Evolutionary conservation across 768 basidiomycete genomes (phyloP).

Genomic region (Mycena albidolilacea): DNA sequence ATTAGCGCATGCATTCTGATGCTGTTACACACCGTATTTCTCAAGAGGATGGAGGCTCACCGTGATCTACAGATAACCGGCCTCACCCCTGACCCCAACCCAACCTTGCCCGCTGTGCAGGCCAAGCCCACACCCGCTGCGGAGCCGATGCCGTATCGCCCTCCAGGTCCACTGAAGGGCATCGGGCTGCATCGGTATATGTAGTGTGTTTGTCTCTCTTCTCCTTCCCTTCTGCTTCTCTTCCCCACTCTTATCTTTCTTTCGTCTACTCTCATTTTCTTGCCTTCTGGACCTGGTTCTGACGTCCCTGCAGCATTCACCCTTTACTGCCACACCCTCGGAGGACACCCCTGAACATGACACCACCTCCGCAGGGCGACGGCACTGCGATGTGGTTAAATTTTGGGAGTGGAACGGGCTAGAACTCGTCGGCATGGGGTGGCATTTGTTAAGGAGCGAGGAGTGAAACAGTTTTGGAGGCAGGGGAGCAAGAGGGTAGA

Average conservation of each 20-base stretch:
- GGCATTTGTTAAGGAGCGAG: constrained; percentile 33
- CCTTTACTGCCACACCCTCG: constrained; percentile 17
- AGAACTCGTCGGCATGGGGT: constrained; percentile 27
- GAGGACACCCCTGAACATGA: constrained; percentile 26
- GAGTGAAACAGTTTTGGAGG: neutral
- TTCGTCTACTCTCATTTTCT: neutral
- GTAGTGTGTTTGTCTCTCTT: constrained; percentile 16
- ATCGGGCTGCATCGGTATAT: constrained; percentile 36
- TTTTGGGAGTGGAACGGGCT: constrained; percentile 27
- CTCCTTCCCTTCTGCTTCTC: too few species aligned
- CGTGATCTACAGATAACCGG: constrained; percentile 25
- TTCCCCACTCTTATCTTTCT: too few species aligned
- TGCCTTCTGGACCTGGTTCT: neutral
- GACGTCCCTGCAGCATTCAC: neutral
- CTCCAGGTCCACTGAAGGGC: constrained; percentile 30
- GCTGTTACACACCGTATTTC: neutral
- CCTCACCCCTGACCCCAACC: neutral
- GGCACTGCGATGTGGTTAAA: constrained; percentile 26
- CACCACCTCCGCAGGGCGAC: constrained; percentile 26
- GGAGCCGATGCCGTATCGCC: constrained; percentile 16
- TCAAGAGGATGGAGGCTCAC: neutral
- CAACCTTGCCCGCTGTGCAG: constrained; percentile 13
- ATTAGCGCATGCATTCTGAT: too few species aligned
- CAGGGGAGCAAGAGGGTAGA: too few species aligned
- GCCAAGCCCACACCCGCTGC: constrained; percentile 15